Evolutionary conservation across 2,329 filamentous ascomycete species (phyloP).

Genomic region (Nothopassalora personata): DNA sequence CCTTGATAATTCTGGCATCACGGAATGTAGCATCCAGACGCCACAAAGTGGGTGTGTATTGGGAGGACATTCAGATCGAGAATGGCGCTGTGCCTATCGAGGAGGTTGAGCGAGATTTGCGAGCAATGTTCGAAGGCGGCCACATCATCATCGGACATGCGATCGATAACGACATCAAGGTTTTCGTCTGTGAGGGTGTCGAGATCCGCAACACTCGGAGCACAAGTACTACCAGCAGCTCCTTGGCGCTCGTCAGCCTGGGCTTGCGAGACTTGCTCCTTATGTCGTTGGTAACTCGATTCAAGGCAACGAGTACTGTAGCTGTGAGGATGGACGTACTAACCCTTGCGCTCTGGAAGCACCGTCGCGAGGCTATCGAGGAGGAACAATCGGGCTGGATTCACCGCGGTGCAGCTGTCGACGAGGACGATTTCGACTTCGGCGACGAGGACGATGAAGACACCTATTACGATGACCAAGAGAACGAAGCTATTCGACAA

Average conservation of each 20-base stretch:
- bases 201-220: background rate
- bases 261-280: background rate
- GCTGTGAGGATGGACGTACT: background rate
- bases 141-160: background rate
- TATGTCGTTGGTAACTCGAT: background rate
- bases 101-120: background rate
- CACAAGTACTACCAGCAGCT: background rate
- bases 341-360: background rate
- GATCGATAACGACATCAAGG: slow-evolving; percentile 1
- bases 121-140: background rate
- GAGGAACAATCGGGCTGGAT: too few species aligned
- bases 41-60: slow-evolving; percentile 36
- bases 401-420: too few species aligned
- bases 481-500: background rate
- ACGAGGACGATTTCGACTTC: too few species aligned
- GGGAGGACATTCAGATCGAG: background rate
- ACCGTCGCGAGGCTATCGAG: too few species aligned
- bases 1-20: slow-evolving; percentile 36
- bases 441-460: background rate
- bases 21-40: slow-evolving; percentile 36
- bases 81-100: background rate
- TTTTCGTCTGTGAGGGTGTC: background rate
- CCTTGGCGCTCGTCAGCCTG: background rate
- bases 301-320: background rate
- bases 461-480: background rate